A percentile compares a stretch with the other conserved stretches of the same genome.
These are phyloP conservation scores for Kalmanozyma brasiliensis DNA, from an alignment of 1,284 basidiomycete genomes.

Conservation along the genomic window DNA sequence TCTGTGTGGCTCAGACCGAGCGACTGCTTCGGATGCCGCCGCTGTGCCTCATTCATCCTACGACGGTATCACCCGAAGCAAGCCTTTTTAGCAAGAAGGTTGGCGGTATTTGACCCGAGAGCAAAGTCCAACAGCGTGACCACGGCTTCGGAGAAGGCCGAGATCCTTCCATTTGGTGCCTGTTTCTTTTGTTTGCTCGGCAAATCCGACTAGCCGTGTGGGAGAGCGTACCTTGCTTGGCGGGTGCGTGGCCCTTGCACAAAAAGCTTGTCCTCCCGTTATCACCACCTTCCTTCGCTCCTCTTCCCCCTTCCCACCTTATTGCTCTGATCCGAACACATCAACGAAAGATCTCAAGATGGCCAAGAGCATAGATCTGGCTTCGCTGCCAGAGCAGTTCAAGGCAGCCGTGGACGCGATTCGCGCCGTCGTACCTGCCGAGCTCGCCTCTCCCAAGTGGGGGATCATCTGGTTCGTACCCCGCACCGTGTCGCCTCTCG, in stretches of 20 bases:
- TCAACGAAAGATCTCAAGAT: not conserved
- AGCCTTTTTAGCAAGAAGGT: no score
- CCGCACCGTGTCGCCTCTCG: no score
- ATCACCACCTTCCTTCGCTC: not conserved
- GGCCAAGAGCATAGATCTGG: conserved; percentile 7
- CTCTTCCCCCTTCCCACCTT: not conserved
- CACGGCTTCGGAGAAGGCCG: conserved; percentile 7
- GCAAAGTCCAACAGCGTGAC: no score
- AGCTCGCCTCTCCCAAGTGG: conserved; percentile 49
- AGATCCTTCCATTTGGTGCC: not conserved
- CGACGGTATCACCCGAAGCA: no score
- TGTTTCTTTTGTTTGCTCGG: conserved; percentile 8
- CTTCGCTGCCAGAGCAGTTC: conserved; percentile 40
- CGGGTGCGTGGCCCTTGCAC: not conserved
- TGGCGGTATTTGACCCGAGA: no score
- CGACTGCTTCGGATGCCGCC: no score
- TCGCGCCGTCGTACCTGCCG: conserved; percentile 19
- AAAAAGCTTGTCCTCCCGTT: not conserved
- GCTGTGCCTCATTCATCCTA: no score
- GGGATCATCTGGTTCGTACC: conserved; percentile 55
- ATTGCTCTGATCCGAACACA: not conserved
- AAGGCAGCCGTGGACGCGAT: conserved; percentile 45
- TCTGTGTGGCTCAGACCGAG: no score
- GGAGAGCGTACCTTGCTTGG: not conserved
- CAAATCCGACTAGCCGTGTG: conserved; percentile 8